phyloP scores from a whole-genome alignment of 1,139 yeast species.

The Kluyveromyces marxianus region DNA sequence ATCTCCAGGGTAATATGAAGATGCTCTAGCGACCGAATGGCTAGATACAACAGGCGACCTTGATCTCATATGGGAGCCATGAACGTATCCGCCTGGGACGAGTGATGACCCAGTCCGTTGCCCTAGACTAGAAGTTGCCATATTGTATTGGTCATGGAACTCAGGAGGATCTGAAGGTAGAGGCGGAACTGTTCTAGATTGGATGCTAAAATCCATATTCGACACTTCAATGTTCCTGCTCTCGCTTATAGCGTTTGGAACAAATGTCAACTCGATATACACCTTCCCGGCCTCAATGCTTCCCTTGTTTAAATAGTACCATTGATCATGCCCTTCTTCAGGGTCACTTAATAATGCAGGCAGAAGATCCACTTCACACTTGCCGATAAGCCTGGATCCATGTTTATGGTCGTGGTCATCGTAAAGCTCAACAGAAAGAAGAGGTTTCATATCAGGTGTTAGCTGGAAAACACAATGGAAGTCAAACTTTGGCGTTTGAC shows the following conservation, averaged over 20 bases:
- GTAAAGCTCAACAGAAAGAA: conserved; percentile 63
- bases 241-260: conserved; percentile 8
- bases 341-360: conserved; percentile 59
- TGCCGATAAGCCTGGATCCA: conserved; percentile 83
- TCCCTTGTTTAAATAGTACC: conserved; percentile 67
- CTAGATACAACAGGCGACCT: conserved; percentile 14
- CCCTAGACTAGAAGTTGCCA: not conserved
- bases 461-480: conserved; percentile 65
- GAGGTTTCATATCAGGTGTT: conserved; percentile 54
- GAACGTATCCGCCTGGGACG: conserved; percentile 16
- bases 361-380: conserved; percentile 67
- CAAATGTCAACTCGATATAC: conserved; percentile 81
- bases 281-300: conserved; percentile 84
- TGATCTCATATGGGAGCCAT: conserved; percentile 26
- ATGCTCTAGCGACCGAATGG: not conserved
- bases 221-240: conserved; percentile 9
- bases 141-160: not conserved
- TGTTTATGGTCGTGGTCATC: conserved; percentile 67
- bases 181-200: conserved; percentile 34
- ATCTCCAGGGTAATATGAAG: not conserved
- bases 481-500: conserved; percentile 86
- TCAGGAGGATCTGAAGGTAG: conserved; percentile 24
- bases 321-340: conserved; percentile 74
- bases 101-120: not conserved
- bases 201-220: conserved; percentile 23